Evolutionary conservation across 2,329 filamentous ascomycete genomes (phyloP).

Genomic region (Fusarium poae): DNA sequence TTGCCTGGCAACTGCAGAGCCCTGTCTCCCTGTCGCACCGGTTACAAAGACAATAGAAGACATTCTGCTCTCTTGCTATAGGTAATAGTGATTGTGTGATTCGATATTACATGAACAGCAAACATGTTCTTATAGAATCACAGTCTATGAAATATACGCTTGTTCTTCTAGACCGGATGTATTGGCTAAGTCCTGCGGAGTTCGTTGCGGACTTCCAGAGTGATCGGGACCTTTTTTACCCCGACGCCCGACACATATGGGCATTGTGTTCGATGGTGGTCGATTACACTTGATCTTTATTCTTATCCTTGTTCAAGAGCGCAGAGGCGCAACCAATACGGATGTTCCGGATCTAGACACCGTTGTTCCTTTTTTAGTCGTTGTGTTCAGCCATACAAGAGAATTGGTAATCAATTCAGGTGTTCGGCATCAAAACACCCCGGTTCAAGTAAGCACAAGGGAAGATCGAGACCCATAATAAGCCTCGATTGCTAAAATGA

Average conservation of each 20-base stretch:
- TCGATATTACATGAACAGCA: neutral
- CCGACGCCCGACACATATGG: neutral
- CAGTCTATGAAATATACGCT: neutral
- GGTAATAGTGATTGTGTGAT: too few species aligned
- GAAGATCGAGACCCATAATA: neutral
- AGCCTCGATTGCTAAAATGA: neutral
- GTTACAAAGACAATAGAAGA: conserved; percentile 2
- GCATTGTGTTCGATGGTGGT: neutral
- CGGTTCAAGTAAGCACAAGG: neutral
- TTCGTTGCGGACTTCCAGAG: neutral
- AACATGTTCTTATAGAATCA: neutral
- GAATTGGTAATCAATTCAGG: neutral
- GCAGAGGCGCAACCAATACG: neutral
- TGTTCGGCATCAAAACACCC: neutral
- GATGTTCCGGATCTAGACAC: too few species aligned
- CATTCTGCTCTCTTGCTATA: neutral
- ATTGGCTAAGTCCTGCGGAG: neutral
- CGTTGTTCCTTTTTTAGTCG: neutral
- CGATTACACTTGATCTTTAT: neutral
- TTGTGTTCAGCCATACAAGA: neutral
- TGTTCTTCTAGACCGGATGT: neutral
- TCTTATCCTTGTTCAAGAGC: neutral
- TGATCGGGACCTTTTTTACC: neutral
- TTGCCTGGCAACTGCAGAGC: conserved; percentile 3
- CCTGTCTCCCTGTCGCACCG: conserved; percentile 16